Conservation (phyloP, 768 basidiomycete genomes). For the Leccinum ochraceum region DNA sequence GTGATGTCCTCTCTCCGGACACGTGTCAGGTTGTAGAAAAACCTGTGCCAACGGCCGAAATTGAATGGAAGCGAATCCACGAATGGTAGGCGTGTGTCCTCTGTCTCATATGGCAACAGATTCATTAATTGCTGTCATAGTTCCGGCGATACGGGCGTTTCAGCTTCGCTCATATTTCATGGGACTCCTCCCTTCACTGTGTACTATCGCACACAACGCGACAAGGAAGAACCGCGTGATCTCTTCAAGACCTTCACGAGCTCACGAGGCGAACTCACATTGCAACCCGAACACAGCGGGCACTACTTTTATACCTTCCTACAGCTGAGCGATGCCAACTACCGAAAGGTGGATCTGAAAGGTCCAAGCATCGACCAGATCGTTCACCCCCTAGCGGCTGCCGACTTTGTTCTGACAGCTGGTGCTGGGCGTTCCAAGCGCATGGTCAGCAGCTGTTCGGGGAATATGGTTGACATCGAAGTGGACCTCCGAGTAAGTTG, state of each 20-base stretch:
- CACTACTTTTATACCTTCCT: conserved; percentile 84
- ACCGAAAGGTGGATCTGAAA: conserved; percentile 70
- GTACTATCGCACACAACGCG: conserved; percentile 71
- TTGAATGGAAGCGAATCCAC: conserved; percentile 86
- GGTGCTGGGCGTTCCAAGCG: conserved; percentile 48
- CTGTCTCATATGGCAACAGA: conserved; percentile 9
- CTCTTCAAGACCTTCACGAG: conserved; percentile 57
- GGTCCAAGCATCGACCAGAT: conserved; percentile 83
- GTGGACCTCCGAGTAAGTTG: conserved; percentile 73
- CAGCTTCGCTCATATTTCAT: conserved; percentile 80
- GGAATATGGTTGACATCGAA: conserved; percentile 70
- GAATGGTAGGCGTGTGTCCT: conserved; percentile 63
- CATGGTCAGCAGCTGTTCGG: conserved; percentile 76
- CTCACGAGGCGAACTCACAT: conserved; percentile 77
- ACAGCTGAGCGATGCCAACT: conserved; percentile 81
- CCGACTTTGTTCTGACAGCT: conserved; percentile 57
- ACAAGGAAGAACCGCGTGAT: conserved; percentile 64
- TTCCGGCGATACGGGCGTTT: conserved; percentile 90
- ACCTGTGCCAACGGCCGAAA: conserved; percentile 78
- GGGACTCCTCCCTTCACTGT: conserved; percentile 90
- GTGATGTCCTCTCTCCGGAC: conserved; percentile 83
- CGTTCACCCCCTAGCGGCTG: conserved; percentile 86
- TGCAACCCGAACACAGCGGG: conserved; percentile 88
- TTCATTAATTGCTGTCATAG: conserved; percentile 37
- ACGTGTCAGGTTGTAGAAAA: conserved; percentile 74